These are phyloP conservation scores for Argentina anserina DNA, from an alignment of 306 rosid genomes.

Conservation along the genomic window DNA sequence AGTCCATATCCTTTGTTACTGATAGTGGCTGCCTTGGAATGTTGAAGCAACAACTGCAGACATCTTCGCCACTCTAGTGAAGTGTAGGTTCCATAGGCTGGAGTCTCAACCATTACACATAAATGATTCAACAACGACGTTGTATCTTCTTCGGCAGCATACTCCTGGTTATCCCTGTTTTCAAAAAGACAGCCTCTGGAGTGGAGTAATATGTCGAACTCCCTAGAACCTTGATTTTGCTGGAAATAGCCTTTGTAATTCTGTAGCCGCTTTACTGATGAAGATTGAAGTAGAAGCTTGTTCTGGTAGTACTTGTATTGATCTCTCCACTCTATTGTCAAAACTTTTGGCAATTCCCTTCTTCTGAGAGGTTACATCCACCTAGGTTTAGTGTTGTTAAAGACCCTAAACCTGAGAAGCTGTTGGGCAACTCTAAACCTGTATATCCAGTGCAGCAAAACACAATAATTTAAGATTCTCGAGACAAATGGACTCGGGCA, in stretches of 20 bases:
- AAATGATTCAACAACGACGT: not conserved
- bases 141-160: not conserved
- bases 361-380: constrained; percentile 10
- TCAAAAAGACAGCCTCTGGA: not conserved
- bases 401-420: not conserved
- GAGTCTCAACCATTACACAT: not conserved
- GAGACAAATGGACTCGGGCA: not conserved
- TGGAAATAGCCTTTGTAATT: not conserved
- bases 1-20: not conserved
- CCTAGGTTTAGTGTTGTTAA: constrained; percentile 9
- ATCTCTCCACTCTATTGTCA: no score
- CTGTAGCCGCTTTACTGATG: not conserved
- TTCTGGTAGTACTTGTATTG: not conserved
- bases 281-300: not conserved
- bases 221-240: no score
- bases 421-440: not conserved
- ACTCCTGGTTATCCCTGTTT: not conserved
- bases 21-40: not conserved
- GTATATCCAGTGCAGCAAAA: not conserved
- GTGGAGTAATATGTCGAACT: not conserved
- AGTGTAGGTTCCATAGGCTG: not conserved
- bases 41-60: not conserved
- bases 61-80: not conserved
- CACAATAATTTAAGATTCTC: constrained; percentile 2
- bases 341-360: not conserved